A percentile compares a stretch with the other conserved stretches of the same genome.
Conservation (phyloP, 1,284 basidiomycete genomes). For the Stereum hirsutum region DNA sequence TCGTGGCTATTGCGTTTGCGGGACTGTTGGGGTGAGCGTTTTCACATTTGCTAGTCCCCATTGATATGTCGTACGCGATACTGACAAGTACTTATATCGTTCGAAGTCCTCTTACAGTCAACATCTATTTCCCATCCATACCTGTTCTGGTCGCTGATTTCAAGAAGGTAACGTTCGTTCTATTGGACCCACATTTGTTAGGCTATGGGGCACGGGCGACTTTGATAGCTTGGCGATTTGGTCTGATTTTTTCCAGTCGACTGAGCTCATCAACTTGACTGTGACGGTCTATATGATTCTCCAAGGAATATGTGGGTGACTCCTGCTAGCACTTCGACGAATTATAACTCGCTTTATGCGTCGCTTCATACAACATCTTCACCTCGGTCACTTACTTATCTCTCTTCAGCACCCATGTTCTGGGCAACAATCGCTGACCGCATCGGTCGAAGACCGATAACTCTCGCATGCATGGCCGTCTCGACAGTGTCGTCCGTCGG, state of each 20-base stretch:
- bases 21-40: constrained; percentile 51
- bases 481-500: constrained; percentile 32
- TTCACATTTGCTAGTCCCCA: background rate
- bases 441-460: constrained; percentile 34
- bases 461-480: constrained; percentile 31
- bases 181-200: too few species aligned
- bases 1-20: constrained; percentile 44
- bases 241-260: background rate
- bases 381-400: too few species aligned
- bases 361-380: too few species aligned
- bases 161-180: too few species aligned
- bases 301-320: background rate
- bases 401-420: background rate
- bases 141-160: background rate
- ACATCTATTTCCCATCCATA: background rate
- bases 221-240: too few species aligned
- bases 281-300: background rate
- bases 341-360: too few species aligned
- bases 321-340: too few species aligned
- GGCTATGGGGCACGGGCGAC: too few species aligned
- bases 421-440: constrained; percentile 23
- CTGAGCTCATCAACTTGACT: background rate
- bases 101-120: background rate
- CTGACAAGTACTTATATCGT: background rate
- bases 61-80: background rate